phyloP scores from a whole-genome alignment of 2,329 filamentous ascomycete species.

The Botrytis cinerea region DNA sequence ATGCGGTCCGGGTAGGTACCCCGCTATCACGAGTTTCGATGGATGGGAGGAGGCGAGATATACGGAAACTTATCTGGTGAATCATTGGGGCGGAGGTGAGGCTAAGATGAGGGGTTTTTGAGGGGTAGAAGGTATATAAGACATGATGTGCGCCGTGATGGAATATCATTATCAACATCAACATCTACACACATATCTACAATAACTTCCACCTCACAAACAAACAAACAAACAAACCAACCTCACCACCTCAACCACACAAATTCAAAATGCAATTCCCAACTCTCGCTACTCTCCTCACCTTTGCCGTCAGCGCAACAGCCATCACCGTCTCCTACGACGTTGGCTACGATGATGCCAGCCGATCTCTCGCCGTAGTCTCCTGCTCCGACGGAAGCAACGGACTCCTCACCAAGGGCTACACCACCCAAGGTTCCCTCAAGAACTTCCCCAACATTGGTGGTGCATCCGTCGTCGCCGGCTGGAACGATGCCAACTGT shows the following conservation, averaged over 20 bases:
- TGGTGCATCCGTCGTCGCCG: conserved; percentile 52
- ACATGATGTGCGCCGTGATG: not conserved
- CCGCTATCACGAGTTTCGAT: conserved; percentile 22
- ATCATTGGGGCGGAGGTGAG: not conserved
- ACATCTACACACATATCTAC: not conserved
- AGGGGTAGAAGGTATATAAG: conserved; percentile 18
- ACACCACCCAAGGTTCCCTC: conserved; percentile 55
- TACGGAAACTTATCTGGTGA: not conserved
- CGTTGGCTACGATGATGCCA: conserved; percentile 64
- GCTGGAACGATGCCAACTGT: conserved; percentile 58
- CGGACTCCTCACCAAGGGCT: conserved; percentile 59
- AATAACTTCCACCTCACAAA: not conserved
- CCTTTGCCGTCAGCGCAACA: conserved; percentile 44
- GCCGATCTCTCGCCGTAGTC: conserved; percentile 56
- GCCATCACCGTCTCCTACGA: conserved; percentile 66
- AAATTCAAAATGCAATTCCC: conserved; percentile 48
- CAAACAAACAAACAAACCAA: not conserved
- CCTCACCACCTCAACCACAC: not conserved
- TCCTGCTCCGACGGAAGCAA: conserved; percentile 69
- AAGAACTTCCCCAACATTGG: conserved; percentile 57
- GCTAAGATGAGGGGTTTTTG: not conserved
- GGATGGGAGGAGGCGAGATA: not conserved
- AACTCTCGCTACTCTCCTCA: conserved; percentile 43
- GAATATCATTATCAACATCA: conserved; percentile 6
- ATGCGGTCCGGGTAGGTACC: not conserved